A percentile compares a stretch with the other conserved stretches of the same genome.
Evolutionary conservation across 2,329 filamentous ascomycete species (phyloP).

Genomic region (Aureobasidium sp.): DNA sequence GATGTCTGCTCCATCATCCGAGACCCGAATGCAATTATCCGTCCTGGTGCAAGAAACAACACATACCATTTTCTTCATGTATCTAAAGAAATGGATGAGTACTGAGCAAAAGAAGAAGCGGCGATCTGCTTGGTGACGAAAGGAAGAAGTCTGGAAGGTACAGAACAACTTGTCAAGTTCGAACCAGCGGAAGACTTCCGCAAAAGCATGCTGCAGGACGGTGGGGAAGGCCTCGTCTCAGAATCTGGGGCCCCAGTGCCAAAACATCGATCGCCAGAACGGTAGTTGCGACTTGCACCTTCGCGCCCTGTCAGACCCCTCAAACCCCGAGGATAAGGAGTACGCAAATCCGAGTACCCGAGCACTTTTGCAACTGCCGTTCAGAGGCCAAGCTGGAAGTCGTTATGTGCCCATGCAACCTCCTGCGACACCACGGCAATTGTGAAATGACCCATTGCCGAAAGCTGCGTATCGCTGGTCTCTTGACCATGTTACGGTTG

Average conservation of each 20-base stretch:
- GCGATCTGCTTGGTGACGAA: not conserved
- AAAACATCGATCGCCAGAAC: not conserved
- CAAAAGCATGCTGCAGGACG: not conserved
- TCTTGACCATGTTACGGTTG: not conserved
- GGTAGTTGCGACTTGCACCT: slow-evolving; percentile 6
- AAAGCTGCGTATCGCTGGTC: not conserved
- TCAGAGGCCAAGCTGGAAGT: not conserved
- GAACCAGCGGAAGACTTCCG: slow-evolving; percentile 3
- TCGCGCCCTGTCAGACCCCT: not conserved
- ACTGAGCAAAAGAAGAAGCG: not conserved
- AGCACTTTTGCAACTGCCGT: slow-evolving; percentile 6
- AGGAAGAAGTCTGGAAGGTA: not conserved
- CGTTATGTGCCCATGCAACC: not conserved
- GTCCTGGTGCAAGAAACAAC: not conserved
- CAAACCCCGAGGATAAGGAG: not conserved
- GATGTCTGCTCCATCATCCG: slow-evolving; percentile 1
- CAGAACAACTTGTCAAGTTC: not conserved
- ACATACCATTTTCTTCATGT: not conserved
- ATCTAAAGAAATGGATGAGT: not conserved
- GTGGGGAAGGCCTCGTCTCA: not conserved
- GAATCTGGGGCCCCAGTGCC: slow-evolving; percentile 3
- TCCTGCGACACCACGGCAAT: slow-evolving; percentile 8
- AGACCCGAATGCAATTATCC: not conserved
- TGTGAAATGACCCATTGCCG: not conserved
- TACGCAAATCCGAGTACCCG: not conserved